Conservation (phyloP, 1,284 basidiomycete species). For the Cutaneotrichosporon mucoides region DNA sequence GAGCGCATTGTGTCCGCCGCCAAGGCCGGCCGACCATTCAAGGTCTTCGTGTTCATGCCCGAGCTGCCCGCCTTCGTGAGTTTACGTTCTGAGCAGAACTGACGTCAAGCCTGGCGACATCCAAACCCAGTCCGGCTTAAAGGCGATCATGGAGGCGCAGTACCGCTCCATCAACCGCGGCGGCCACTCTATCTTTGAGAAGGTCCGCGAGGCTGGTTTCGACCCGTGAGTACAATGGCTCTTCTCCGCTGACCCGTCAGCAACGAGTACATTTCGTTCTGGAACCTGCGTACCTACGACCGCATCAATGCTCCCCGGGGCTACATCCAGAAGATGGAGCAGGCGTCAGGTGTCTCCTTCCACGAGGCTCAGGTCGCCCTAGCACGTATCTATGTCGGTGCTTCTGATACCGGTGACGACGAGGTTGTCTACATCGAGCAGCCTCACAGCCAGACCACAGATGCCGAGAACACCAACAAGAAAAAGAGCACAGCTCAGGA, state of each 20-base stretch:
- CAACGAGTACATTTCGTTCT: slow-evolving; percentile 62
- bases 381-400: slow-evolving; percentile 70
- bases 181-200: slow-evolving; percentile 77
- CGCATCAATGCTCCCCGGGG: slow-evolving; percentile 72
- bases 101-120: slow-evolving; percentile 62
- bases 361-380: slow-evolving; percentile 80
- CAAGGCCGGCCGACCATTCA: slow-evolving; percentile 67
- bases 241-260: not conserved
- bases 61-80: slow-evolving; percentile 50
- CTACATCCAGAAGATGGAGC: slow-evolving; percentile 66
- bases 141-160: slow-evolving; percentile 53
- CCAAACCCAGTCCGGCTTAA: slow-evolving; percentile 64
- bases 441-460: slow-evolving; percentile 56
- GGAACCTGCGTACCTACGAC: slow-evolving; percentile 84
- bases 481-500: slow-evolving; percentile 43
- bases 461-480: slow-evolving; percentile 54
- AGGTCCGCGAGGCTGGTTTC: slow-evolving; percentile 69
- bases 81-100: not conserved
- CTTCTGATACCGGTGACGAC: slow-evolving; percentile 42
- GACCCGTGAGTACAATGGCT: slow-evolving; percentile 59
- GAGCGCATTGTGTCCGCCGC: slow-evolving; percentile 79
- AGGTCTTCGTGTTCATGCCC: slow-evolving; percentile 71
- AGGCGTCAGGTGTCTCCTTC: slow-evolving; percentile 71
- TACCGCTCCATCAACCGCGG: slow-evolving; percentile 79
- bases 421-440: slow-evolving; percentile 47